Evolutionary conservation across 2,329 filamentous ascomycete species (phyloP), one percentile per base, ranked within the genome.

Genomic region (Fusarium tuaranense): DNA sequence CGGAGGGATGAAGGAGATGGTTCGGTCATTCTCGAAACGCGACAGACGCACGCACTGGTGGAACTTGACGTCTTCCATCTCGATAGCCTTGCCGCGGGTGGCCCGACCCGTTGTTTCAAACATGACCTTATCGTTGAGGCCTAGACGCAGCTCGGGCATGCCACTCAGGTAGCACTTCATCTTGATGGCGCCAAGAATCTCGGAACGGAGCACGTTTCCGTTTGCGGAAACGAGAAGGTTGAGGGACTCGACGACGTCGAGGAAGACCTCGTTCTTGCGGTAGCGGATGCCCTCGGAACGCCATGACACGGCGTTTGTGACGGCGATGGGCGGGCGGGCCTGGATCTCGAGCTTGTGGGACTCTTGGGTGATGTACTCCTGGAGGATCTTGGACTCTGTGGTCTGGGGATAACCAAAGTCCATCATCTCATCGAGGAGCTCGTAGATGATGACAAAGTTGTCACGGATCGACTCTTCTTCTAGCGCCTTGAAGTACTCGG

Each of bases 1-100:
- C 13, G 97, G 97, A 2, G 97, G 97, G 78, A 99, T 98, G 84
- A 99, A 99, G 82, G 95, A 98, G 85, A 99, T 99, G 41, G 97
- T 99, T 70, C 97, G 90, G 87, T 99, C 97, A 84, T 98, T 99
- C 84, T 99, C 97, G 85, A 99, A 99, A 76, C 97, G 91, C 58
- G 95, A 97, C 75, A 99, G 89, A 73, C 97, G 92, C 74, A 99
- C 97, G 81, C 97, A 99, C 84, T 99, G 97, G 85, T 99, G 97
- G 84, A 99, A 99, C 81, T 99, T 99, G 84, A 99, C 97, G 79
- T 99, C 97, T 81, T 99, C 97, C 97, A 99, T 99, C 86, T 99
- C 97, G 74, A 99, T 97, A 12, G 97, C 94, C 85, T 99, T 99
- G 70, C 97, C 97, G 80, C 97, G 88, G 46, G 96, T 98, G 18